Evolutionary conservation across 345 rosid species (phyloP), one percentile per base, ranked within the genome.

Genomic region (Euclidium syriacum): DNA sequence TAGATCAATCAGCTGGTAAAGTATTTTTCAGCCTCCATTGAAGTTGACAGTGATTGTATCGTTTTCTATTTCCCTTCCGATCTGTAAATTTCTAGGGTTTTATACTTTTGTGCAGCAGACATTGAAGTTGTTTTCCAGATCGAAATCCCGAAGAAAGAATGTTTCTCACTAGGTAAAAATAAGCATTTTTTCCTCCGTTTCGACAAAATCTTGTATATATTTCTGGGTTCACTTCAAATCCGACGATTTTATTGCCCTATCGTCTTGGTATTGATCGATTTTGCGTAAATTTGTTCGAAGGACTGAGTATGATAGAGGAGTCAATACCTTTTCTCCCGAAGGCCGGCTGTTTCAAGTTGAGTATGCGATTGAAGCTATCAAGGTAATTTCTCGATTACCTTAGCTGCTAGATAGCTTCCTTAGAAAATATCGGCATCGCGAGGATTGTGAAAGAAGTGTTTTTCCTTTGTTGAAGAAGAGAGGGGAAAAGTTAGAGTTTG

Each of bases 301-400:
- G 88, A 90, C 94, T 19, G 97, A 90, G 88, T 90, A 90, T 68
- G 97, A 90, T 52, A 79, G 97, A 75, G 95, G 97, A 58, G 97
- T 90, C 27, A 90, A 90, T 81, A 90, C 97, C 43, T 90, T 90
- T 80, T 90, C 97, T 56, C 95, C 97, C 0, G 95, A 90, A 73
- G 97, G 97, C 12, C 66, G 97, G 65, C 72, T 90, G 52, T 90
- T 90, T 74, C 97, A 90, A 64, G 97, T 90, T 26, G 97, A 90
- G 68, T 90, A 90, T 75, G 97, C 97, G 32, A 90, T 90, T 65
- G 95, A 90, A 74, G 95, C 97, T 53, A 87, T 90, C 75, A 90
- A 87, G 90, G 97, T 90, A 34, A 43, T 11, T 7, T 11, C 10
- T 53, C 8, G 4, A 29, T 25, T 22, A 22, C 46, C 15, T 9